phyloP scores from a whole-genome alignment of 768 basidiomycete species.

The Boletus reticulatus region DNA sequence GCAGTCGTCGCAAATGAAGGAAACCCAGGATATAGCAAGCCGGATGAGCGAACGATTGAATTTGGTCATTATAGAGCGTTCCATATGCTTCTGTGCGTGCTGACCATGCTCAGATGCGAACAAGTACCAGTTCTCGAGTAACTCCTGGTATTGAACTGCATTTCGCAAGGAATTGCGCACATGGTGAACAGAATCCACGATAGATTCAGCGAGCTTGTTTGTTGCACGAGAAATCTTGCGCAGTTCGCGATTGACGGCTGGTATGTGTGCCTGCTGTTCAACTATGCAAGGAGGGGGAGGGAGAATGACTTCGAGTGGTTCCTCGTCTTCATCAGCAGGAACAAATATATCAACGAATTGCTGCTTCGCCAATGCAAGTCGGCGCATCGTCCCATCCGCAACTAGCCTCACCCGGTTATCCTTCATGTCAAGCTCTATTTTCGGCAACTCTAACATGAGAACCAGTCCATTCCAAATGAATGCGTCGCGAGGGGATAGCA shows the following conservation, averaged over 20 bases:
- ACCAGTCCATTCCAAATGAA: conserved; percentile 94
- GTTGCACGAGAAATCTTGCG: conserved; percentile 89
- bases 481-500: conserved; percentile 79
- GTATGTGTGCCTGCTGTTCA: conserved; percentile 89
- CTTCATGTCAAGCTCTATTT: conserved; percentile 76
- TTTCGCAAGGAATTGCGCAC: conserved; percentile 68
- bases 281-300: conserved; percentile 49
- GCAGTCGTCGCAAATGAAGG: conserved; percentile 98
- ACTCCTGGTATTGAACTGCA: conserved; percentile 70
- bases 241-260: conserved; percentile 84
- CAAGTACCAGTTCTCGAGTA: conserved; percentile 90
- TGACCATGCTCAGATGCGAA: conserved; percentile 97
- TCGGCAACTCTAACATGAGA: conserved; percentile 71
- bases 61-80: conserved; percentile 60
- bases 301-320: conserved; percentile 42
- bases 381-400: conserved; percentile 82
- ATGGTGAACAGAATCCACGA: conserved; percentile 87
- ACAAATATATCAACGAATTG: conserved; percentile 66
- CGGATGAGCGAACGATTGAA: conserved; percentile 85
- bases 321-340: conserved; percentile 63
- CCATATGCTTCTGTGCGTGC: conserved; percentile 87
- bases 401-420: conserved; percentile 91
- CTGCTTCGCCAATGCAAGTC: conserved; percentile 74
- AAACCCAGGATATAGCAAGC: conserved; percentile 95
- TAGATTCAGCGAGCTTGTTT: conserved; percentile 87